phyloP scores from a whole-genome alignment of 257 asterid species.

The Knoxia roxburghii region DNA sequence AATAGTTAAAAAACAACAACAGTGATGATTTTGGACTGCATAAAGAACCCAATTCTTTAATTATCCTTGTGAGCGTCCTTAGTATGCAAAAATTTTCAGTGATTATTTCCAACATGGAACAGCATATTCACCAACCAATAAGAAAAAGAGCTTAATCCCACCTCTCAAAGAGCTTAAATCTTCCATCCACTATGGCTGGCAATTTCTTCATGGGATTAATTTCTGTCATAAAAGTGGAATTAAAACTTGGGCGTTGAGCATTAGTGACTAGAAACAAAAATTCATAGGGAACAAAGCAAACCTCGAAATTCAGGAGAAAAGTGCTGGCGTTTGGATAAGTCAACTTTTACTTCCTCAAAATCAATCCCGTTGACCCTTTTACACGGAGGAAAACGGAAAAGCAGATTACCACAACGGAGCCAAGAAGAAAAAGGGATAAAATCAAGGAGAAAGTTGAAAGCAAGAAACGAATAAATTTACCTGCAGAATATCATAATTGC shows the following conservation, averaged over 20 bases:
- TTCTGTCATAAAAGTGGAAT: constrained; percentile 27
- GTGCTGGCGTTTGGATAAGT: constrained; percentile 53
- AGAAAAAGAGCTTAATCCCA: constrained; percentile 4
- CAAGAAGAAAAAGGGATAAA: background rate
- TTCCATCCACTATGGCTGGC: constrained; percentile 85
- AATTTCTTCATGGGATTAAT: constrained; percentile 70
- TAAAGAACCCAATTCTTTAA: background rate
- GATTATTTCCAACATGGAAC: background rate
- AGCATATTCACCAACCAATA: background rate
- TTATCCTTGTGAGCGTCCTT: background rate
- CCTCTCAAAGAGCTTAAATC: constrained; percentile 93
- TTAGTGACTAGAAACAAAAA: background rate
- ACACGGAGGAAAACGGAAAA: constrained; percentile 10
- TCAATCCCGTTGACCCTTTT: constrained; percentile 77
- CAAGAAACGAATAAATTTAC: constrained; percentile 30
- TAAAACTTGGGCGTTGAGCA: background rate
- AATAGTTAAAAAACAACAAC: background rate
- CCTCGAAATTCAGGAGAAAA: constrained; percentile 69
- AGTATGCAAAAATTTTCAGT: background rate
- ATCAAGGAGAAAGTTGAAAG: background rate
- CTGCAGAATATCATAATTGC: constrained; percentile 85
- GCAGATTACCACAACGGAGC: background rate
- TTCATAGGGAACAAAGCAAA: constrained; percentile 6
- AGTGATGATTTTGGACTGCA: background rate
- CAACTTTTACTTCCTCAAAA: constrained; percentile 64